These are phyloP conservation scores for Calonectria naviculata DNA, from an alignment of 2,329 filamentous ascomycete species.

Conservation along the genomic window DNA sequence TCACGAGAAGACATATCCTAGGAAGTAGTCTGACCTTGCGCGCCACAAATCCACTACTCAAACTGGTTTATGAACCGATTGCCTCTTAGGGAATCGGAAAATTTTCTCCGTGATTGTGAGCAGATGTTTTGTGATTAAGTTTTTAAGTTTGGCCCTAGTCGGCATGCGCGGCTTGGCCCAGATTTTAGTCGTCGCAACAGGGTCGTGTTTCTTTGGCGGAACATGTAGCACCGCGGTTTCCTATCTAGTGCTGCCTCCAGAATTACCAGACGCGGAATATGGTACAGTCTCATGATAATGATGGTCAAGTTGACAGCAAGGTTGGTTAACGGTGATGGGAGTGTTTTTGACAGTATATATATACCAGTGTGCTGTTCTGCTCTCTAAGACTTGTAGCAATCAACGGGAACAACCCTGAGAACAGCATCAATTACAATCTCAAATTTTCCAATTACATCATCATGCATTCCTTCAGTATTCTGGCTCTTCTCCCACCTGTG, in stretches of 20 bases:
- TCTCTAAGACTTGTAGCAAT: background rate
- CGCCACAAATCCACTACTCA: background rate
- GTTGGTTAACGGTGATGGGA: background rate
- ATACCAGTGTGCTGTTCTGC: background rate
- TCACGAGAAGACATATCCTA: background rate
- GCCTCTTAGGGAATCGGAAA: background rate
- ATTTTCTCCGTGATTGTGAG: background rate
- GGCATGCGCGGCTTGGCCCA: background rate
- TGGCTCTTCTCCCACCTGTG: background rate
- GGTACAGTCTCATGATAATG: background rate
- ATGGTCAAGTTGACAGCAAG: background rate
- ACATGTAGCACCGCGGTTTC: background rate
- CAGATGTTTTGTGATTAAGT: background rate
- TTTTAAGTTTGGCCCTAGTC: background rate
- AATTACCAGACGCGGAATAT: background rate
- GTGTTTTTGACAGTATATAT: background rate
- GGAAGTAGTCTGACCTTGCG: background rate
- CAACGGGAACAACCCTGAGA: background rate
- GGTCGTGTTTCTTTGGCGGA: slow-evolving; percentile 1
- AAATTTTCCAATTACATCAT: background rate
- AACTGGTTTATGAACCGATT: background rate
- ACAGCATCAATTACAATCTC: background rate
- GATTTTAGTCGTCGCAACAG: background rate
- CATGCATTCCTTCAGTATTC: background rate
- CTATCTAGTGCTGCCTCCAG: slow-evolving; percentile 7